Percentiles rank a stretch among this genome's conserved stretches.
Evolutionary conservation across 2,329 filamentous ascomycete genomes (phyloP).

Genomic region (Aspergillus sp.): DNA sequence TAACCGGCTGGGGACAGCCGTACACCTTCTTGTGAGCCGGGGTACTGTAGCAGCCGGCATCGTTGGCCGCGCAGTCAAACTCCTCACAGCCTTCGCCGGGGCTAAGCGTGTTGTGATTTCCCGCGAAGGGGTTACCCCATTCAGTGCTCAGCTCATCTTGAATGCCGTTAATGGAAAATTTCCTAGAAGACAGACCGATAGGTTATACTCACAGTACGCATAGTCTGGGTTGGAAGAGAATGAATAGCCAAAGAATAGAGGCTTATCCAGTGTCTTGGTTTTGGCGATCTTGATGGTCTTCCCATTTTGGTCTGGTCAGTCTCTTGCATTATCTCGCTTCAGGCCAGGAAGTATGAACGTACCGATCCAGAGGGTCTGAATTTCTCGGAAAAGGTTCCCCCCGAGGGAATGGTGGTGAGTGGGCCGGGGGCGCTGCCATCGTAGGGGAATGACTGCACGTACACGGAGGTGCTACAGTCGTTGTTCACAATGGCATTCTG

Average conservation of each 20-base stretch:
- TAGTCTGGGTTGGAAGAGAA: conserved; percentile 23
- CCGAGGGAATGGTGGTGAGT: conserved; percentile 19
- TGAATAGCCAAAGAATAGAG: conserved; percentile 27
- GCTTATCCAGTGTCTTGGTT: conserved; percentile 25
- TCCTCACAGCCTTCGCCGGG: conserved; percentile 21
- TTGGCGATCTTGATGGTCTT: conserved; percentile 24
- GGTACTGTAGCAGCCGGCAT: conserved; percentile 23
- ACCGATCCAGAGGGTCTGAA: conserved; percentile 22
- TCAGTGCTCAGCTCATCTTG: conserved; percentile 23
- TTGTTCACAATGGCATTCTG: conserved; percentile 23
- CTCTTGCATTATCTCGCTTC: conserved; percentile 4
- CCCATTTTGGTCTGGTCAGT: conserved; percentile 12
- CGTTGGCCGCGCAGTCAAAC: conserved; percentile 24
- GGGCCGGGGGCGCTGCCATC: conserved; percentile 22
- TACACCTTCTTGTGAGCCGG: conserved; percentile 23
- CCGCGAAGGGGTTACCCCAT: conserved; percentile 25
- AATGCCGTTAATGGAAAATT: conserved; percentile 12
- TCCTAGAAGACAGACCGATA: conserved; percentile 4
- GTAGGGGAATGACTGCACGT: conserved; percentile 24
- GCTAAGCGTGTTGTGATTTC: conserved; percentile 20
- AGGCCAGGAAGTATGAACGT: conserved; percentile 8
- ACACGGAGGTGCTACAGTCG: conserved; percentile 18
- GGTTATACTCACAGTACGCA: conserved; percentile 20
- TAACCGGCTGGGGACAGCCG: conserved; percentile 23
- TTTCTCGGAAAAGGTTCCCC: conserved; percentile 20